Evolutionary conservation across 139 green algal genomes (phyloP), one percentile per base, ranked within the genome.

Genomic region (Edaphochlamys debaryana): DNA sequence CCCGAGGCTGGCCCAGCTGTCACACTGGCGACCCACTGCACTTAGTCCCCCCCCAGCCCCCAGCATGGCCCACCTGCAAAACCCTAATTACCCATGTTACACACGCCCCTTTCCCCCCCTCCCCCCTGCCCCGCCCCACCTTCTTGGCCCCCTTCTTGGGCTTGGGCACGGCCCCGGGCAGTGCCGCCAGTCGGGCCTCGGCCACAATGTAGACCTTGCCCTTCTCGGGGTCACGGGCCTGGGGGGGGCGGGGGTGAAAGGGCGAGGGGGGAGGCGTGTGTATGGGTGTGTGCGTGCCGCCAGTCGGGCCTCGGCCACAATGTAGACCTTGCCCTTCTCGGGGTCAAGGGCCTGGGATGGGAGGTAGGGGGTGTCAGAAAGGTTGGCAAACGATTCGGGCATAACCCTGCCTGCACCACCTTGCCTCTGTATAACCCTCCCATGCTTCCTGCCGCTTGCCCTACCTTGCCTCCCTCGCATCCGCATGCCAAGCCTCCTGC

Each of bases 161-260:
- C 90, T 97, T 97, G 67, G 95, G 92, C 72, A 98, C 88, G 0
- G 95, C 96, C 0, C 95, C 96, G 1, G 97, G 97, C 50, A 99
- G 90, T 45, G 91, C 87, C 3, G 82, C 73, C 54, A 99, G 87
- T 1, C 95, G 90, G 0, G 82, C 79, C 91, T 99, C 92, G 17
- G 95, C 95, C 50, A 99, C 93, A 22, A 99, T 93, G 87, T 96
- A 98, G 69, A 97, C 93, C 45, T 91, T 91, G 56, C 94, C 92
- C 5, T 86, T 97, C 22, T 87, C 85, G 19, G 92, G 94, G 90
- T 97, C 89, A 50, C 82, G 89, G 11, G 90, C 90, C 90, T 92
- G 90, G 3, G 11, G n/a, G n/a, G 45, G 45, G 11, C 45, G 45
- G 54, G 54, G 54, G 54, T 63, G 54, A 17, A 25, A 9, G 54